A percentile compares a stretch with the other conserved stretches of the same genome.
These are phyloP conservation scores for Jatropha podagrica DNA, from an alignment of 441 rosid species.

Conservation along the genomic window DNA sequence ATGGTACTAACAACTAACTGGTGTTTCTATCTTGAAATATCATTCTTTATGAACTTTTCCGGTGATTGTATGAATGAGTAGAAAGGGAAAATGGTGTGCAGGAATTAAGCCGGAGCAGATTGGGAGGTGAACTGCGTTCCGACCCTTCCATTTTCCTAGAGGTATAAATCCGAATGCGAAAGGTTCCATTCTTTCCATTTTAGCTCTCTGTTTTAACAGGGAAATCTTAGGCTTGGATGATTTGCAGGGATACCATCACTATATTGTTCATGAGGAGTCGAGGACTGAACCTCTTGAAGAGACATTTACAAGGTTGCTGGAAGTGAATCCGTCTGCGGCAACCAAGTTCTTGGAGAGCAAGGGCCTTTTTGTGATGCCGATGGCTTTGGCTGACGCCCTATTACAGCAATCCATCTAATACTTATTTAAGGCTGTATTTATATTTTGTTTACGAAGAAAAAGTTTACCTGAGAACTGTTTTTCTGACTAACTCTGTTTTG, in stretches of 20 bases:
- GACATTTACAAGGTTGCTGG: conserved; percentile 42
- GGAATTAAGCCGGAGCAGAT: conserved; percentile 57
- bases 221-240: not conserved
- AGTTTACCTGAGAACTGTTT: not conserved
- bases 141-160: conserved; percentile 46
- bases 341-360: conserved; percentile 47
- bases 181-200: not conserved
- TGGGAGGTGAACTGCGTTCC: conserved; percentile 39
- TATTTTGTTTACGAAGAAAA: not conserved
- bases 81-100: conserved; percentile 29
- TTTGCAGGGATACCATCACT: conserved; percentile 58
- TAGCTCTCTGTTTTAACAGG: not conserved
- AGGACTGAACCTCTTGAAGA: conserved; percentile 54
- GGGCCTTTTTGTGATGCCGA: conserved; percentile 53
- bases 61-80: conserved; percentile 6
- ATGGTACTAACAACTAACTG: not conserved
- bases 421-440: not conserved
- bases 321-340: conserved; percentile 47
- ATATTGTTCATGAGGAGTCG: conserved; percentile 38
- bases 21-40: too few relatives aligned
- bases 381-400: conserved; percentile 31
- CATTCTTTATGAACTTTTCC: too few relatives aligned
- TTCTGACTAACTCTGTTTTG: not conserved
- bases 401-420: conserved; percentile 16
- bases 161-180: conserved; percentile 31